A percentile compares a stretch with the other conserved stretches of the same genome.
phyloP scores from a whole-genome alignment of 352 stramenopile genomes.

The Peronospora farinosa region DNA sequence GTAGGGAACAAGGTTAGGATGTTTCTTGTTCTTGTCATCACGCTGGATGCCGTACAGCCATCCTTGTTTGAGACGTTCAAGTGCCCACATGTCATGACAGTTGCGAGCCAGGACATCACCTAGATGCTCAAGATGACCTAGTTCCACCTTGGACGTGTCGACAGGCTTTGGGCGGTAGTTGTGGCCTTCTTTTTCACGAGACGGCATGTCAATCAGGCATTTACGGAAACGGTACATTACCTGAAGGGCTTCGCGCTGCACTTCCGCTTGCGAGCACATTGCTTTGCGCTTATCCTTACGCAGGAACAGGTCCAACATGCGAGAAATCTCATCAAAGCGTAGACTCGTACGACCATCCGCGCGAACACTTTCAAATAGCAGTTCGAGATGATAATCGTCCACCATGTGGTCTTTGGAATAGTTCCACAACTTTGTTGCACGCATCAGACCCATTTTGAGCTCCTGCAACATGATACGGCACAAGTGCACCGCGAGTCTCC shows the following conservation, averaged over 20 bases:
- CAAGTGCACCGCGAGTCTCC: conserved; percentile 68
- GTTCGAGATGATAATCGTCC: conserved; percentile 74
- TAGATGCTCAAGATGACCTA: conserved; percentile 66
- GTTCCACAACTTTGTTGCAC: conserved; percentile 80
- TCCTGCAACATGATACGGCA: conserved; percentile 65
- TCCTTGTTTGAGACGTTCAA: conserved; percentile 80
- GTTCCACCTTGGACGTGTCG: conserved; percentile 65
- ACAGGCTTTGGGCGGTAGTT: conserved; percentile 84
- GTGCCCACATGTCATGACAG: conserved; percentile 82
- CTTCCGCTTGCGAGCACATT: conserved; percentile 61
- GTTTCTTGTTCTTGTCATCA: conserved; percentile 65
- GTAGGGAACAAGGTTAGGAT: conserved; percentile 82
- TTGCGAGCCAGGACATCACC: conserved; percentile 77
- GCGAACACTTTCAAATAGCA: conserved; percentile 74
- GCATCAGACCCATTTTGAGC: conserved; percentile 58
- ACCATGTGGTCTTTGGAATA: conserved; percentile 74
- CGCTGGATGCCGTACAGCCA: conserved; percentile 68
- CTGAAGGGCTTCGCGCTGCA: conserved; percentile 68
- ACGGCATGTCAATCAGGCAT: conserved; percentile 85
- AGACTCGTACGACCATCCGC: conserved; percentile 66
- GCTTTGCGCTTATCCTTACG: conserved; percentile 71
- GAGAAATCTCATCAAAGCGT: conserved; percentile 79
- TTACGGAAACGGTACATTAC: conserved; percentile 87
- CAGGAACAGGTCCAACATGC: conserved; percentile 79
- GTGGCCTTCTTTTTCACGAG: conserved; percentile 82